Evolutionary conservation across 768 basidiomycete species (phyloP), one percentile per base, ranked within the genome.

Genomic region (Coprinellus micaceus): DNA sequence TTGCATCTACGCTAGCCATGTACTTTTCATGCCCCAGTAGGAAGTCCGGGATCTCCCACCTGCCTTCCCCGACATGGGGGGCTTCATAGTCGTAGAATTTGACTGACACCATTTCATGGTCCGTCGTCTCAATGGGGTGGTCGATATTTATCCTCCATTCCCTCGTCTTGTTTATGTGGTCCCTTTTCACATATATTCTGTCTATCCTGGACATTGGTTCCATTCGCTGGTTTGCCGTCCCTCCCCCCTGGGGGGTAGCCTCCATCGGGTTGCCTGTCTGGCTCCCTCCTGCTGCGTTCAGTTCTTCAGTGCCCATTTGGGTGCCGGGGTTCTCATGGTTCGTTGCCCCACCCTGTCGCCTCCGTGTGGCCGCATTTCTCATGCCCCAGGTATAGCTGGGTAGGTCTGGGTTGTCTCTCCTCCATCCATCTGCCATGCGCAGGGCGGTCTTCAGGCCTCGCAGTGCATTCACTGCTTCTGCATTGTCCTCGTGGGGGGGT

Each of bases 221-320:
- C n/a, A n/a, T n/a, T n/a, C n/a, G n/a, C n/a, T n/a, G n/a, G n/a
- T n/a, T n/a, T n/a, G n/a, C n/a, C n/a, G n/a, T n/a, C n/a, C n/a
- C n/a, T n/a, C n/a, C n/a, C n/a, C n/a, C n/a, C n/a, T n/a, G 12
- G 60, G 61, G 70, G 1, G 73, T 71, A 45, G 64, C 73, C 0
- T 4, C n/a, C n/a, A n/a, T 54, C 22, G 46, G 54, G 5, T 43
- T 56, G 5, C 43, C 44, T 0, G 66, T 64, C 62, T 60, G 58
- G 1, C 59, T 63, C 0, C 48, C 26, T 25, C 69, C 28, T n/a
- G n/a, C n/a, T n/a, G n/a, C n/a, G n/a, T n/a, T n/a, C n/a, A n/a
- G n/a, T n/a, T n/a, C n/a, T n/a, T n/a, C n/a, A n/a, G n/a, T n/a
- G n/a, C n/a, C n/a, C n/a, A n/a, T n/a, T n/a, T n/a, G n/a, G n/a